Evolutionary conservation across 805 yeast genomes (phyloP), one percentile per base, ranked within the genome.

Genomic region (Zygosaccharomyces gambellarensis): DNA sequence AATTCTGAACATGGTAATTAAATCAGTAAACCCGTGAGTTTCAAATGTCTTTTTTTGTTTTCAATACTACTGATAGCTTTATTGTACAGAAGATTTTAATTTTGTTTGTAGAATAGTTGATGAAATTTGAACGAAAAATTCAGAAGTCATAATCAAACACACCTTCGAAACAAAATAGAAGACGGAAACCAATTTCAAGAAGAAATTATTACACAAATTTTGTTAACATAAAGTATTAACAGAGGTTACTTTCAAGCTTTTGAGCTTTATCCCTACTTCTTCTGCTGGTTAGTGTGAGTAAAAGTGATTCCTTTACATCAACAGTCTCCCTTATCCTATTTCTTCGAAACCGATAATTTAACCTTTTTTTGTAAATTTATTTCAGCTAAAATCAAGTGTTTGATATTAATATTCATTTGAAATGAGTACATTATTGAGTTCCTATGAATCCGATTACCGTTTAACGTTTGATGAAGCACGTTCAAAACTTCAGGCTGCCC

Each of bases 381-480:
- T 28, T 25, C 22, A 10, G 10, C 17, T n/a, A 29, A n/a, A n/a
- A 1, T 9, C 11, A 17, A 34, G 5, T 14, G 9, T 14, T 17
- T 10, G 5, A 34, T n/a, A 9, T 21, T 10, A 34, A 17, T n/a
- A 25, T 25, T 6, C 28, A 25, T 25, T 25, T 8, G 6, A 25
- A 5, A 66, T 67, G 71, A 57, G 57, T 29, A 51, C 62, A 4
- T 41, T 66, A 36, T 51, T 66, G 29, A 48, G 57, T 5, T 59
- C 67, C 0, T 73, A 73, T 39, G 76, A 72, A 48, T 58, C 74
- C 0, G 77, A 73, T 36, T 73, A 62, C 52, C 60, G 60, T 40
- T 52, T 65, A 5, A 60, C 67, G 6, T 54, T 66, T 12, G 67
- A 63, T 22, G 60, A 62, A 39, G 62, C 65, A 3, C 50, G 55